Percentiles rank a stretch among this genome's conserved stretches.
Conservation (phyloP, 2,329 filamentous ascomycete species). For the Celoporthe dispersa region DNA sequence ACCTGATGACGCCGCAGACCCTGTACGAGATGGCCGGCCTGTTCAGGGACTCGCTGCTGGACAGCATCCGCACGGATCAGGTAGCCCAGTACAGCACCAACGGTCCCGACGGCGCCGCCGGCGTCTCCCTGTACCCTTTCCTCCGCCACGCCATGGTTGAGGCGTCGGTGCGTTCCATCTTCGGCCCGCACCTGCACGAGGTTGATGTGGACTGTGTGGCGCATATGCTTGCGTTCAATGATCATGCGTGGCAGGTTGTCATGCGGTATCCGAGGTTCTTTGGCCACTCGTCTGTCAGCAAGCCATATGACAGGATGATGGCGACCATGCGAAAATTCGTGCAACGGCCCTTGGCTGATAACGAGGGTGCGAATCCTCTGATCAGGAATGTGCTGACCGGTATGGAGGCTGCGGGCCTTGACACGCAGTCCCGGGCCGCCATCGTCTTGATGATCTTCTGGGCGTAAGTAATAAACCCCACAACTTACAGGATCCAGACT, state of each 20-base stretch:
- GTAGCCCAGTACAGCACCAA: not conserved
- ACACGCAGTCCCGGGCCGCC: constrained; percentile 8
- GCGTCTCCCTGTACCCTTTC: not conserved
- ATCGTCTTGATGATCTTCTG: constrained; percentile 16
- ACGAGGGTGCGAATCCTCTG: constrained; percentile 1
- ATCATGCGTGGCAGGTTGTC: constrained; percentile 10
- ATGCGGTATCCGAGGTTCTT: constrained; percentile 7
- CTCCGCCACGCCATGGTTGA: constrained; percentile 7
- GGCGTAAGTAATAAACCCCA: constrained; percentile 6
- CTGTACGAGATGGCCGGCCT: constrained; percentile 4
- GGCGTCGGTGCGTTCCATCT: constrained; percentile 3
- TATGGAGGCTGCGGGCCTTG: constrained; percentile 2
- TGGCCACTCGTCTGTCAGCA: not conserved
- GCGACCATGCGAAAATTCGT: constrained; percentile 7
- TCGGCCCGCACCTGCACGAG: constrained; percentile 12
- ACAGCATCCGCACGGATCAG: constrained; percentile 1
- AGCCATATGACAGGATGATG: constrained; percentile 8
- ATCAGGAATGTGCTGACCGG: not conserved
- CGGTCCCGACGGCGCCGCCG: not conserved
- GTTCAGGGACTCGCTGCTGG: constrained; percentile 3
- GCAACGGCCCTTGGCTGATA: not conserved
- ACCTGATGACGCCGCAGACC: constrained; percentile 1
- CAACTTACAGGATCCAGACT: not conserved
- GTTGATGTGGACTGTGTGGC: constrained; percentile 1
- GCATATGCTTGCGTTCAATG: constrained; percentile 12